Percentiles rank a stretch among this genome's conserved stretches.
Evolutionary conservation across 345 rosid genomes (phyloP).

Genomic region (Zanthoxylum bungeanum): DNA sequence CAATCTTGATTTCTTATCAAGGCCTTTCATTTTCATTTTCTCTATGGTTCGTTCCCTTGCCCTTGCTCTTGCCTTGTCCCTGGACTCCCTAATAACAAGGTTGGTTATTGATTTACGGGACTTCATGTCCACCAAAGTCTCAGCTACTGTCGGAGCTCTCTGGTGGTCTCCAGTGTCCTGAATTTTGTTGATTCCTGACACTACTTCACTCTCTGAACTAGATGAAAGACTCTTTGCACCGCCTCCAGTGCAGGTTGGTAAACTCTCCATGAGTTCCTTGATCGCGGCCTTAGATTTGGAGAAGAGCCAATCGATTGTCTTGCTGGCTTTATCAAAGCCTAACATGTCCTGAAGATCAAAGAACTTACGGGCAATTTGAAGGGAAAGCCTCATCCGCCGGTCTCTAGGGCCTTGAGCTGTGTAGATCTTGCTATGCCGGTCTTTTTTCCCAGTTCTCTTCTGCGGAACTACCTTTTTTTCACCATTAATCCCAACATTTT

Average conservation of each 20-base stretch:
- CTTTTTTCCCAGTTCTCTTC: slow-evolving; percentile 47
- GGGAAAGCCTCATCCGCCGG: slow-evolving; percentile 70
- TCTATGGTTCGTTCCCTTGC: slow-evolving; percentile 66
- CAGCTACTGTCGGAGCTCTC: too few relatives aligned
- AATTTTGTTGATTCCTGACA: slow-evolving; percentile 22
- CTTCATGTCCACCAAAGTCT: slow-evolving; percentile 15
- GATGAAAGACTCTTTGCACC: slow-evolving; percentile 21
- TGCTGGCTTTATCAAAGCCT: slow-evolving; percentile 79
- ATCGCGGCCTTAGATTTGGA: slow-evolving; percentile 68
- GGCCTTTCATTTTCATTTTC: slow-evolving; percentile 43
- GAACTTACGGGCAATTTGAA: slow-evolving; percentile 64
- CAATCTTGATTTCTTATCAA: slow-evolving; percentile 11
- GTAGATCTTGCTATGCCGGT: slow-evolving; percentile 79
- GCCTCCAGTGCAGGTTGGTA: slow-evolving; percentile 15
- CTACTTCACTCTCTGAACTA: slow-evolving; percentile 42
- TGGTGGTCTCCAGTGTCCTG: too few relatives aligned
- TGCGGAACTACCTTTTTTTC: slow-evolving; percentile 27
- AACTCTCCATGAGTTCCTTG: slow-evolving; percentile 46
- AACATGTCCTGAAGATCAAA: slow-evolving; percentile 78
- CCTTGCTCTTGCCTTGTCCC: slow-evolving; percentile 64
- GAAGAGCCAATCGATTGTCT: slow-evolving; percentile 76
- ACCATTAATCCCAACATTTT: background rate
- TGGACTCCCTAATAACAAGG: slow-evolving; percentile 42
- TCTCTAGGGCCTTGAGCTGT: slow-evolving; percentile 76
- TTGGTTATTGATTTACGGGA: slow-evolving; percentile 16